Conservation (phyloP, 176 grass and related monocot genomes). For the Microstegium vimineum region DNA sequence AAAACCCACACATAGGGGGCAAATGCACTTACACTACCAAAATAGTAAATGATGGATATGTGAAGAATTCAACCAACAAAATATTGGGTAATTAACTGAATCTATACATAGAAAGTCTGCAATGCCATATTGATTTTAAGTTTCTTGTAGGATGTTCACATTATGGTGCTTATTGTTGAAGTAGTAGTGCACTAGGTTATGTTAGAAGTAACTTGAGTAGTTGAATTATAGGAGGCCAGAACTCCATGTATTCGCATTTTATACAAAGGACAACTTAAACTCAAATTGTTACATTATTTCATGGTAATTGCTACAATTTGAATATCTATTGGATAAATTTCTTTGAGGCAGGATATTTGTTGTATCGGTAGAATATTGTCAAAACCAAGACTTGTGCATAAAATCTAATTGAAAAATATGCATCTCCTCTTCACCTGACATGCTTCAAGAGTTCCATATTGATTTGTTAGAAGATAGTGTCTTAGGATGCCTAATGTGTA, state of each 20-base stretch:
- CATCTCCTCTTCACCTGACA: neutral
- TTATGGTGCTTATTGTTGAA: neutral
- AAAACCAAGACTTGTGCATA: neutral
- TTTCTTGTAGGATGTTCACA: neutral
- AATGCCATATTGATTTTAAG: neutral
- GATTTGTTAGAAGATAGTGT: neutral
- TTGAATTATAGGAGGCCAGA: neutral
- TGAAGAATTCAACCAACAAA: slow-evolving; percentile 72
- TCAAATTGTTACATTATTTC: neutral
- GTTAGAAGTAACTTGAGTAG: neutral
- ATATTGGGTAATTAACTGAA: slow-evolving; percentile 68
- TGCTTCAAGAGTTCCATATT: neutral
- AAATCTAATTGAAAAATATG: too few relatives aligned
- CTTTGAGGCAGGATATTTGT: neutral
- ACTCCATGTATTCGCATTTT: neutral
- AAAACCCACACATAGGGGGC: too few relatives aligned
- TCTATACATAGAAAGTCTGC: neutral
- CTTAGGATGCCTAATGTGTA: neutral
- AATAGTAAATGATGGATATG: slow-evolving; percentile 74
- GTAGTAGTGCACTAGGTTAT: neutral
- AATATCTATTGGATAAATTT: neutral
- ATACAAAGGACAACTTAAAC: neutral
- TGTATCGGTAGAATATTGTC: neutral
- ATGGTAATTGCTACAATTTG: too few relatives aligned
- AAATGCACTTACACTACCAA: too few relatives aligned